Conservation (phyloP, 176 grass and related monocot species). For the Sorghum bicolor region Sorghum_bicolor_NCBIv3 NC_012873.2:67133001-67133500, state of each 20-base stretch:
- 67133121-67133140: conserved; percentile 98
- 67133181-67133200: background rate
- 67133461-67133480: background rate
- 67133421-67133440: too few relatives aligned
- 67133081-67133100: conserved; percentile 91
- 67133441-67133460: too few relatives aligned
- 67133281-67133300: conserved; percentile 94
- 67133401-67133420: background rate
- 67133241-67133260: conserved; percentile 30
- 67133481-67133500: background rate
- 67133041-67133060: conserved; percentile 97
- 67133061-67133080: conserved; percentile 85
- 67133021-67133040: conserved; percentile 63
- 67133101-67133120: conserved; percentile 92
- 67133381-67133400: background rate
- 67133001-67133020: conserved; percentile 64
- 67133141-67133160: conserved; percentile 96
- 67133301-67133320: conserved; percentile 88
- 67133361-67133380: conserved; percentile 75
- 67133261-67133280: conserved; percentile 96
- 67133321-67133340: conserved; percentile 90
- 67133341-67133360: conserved; percentile 88
- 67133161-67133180: conserved; percentile 25
- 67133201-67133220: background rate
- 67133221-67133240: background rate